These are phyloP conservation scores for Ascoidea rubescens DNA, from an alignment of 805 yeast genomes.

Conservation along the genomic window DNA sequence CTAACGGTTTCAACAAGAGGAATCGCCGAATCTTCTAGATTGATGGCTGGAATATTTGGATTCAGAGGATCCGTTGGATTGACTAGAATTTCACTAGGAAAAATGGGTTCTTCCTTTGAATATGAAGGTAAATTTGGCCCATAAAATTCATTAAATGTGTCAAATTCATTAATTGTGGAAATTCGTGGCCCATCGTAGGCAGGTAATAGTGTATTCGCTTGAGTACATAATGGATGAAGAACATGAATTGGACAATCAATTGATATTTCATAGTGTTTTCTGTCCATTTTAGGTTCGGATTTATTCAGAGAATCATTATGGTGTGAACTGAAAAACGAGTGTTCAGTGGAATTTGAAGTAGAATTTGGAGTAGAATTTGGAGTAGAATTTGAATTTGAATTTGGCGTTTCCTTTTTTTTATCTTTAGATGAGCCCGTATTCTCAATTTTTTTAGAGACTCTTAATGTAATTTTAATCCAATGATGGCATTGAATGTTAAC, in stretches of 20 bases:
- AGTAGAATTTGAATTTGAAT: neutral
- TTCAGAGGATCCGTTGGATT: neutral
- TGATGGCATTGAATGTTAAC: slow-evolving; percentile 79
- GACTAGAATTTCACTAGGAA: slow-evolving; percentile 9
- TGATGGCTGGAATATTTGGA: neutral
- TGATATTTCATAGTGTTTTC: slow-evolving; percentile 87
- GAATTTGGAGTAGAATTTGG: neutral
- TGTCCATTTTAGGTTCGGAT: slow-evolving; percentile 5
- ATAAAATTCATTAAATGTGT: slow-evolving; percentile 3
- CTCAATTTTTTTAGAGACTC: slow-evolving; percentile 58
- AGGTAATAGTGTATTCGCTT: slow-evolving; percentile 66
- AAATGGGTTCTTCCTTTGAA: slow-evolving; percentile 8
- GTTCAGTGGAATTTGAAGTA: neutral
- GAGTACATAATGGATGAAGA: slow-evolving; percentile 63
- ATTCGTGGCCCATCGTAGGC: slow-evolving; percentile 33
- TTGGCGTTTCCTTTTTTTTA: neutral
- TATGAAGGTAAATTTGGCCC: slow-evolving; percentile 8
- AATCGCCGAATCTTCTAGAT: neutral
- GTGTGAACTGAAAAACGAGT: neutral
- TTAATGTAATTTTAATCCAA: slow-evolving; percentile 83
- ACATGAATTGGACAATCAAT: slow-evolving; percentile 92
- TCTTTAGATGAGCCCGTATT: slow-evolving; percentile 12
- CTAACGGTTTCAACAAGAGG: neutral
- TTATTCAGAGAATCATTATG: slow-evolving; percentile 12
- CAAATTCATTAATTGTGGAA: slow-evolving; percentile 7